Percentiles rank a stretch among this genome's conserved stretches.
phyloP scores from a whole-genome alignment of 495 filamentous ascomycete genomes.

The Staphylotrichum tortipilum region DNA sequence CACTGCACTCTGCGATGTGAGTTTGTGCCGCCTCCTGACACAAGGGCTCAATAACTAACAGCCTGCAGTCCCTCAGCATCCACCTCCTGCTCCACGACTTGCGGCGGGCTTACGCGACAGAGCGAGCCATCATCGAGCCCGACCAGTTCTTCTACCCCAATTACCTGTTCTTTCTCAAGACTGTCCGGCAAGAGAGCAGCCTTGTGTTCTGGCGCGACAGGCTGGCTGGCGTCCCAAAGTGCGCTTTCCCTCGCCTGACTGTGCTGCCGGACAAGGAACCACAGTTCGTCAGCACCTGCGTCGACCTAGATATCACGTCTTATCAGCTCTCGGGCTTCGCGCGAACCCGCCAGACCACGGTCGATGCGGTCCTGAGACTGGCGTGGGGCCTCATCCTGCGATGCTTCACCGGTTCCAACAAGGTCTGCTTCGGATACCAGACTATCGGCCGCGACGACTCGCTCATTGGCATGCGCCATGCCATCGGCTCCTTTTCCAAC shows the following conservation, averaged over 20 bases:
- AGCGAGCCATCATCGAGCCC: conserved; percentile 20
- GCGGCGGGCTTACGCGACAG: conserved; percentile 31
- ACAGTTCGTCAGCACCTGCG: conserved; percentile 25
- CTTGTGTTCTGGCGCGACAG: conserved; percentile 37
- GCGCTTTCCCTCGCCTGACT: conserved; percentile 33
- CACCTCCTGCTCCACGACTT: conserved; percentile 36
- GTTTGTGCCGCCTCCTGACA: neutral
- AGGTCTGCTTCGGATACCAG: conserved; percentile 38
- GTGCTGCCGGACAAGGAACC: conserved; percentile 10
- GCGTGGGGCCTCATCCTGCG: conserved; percentile 39
- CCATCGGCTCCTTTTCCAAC: conserved; percentile 38
- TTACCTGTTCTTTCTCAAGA: conserved; percentile 31
- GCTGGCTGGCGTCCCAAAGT: conserved; percentile 26
- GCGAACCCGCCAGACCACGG: conserved; percentile 22
- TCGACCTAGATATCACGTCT: conserved; percentile 31
- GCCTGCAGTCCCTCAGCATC: conserved; percentile 30
- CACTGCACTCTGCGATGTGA: conserved; percentile 36
- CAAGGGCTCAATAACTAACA: neutral
- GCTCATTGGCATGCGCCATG: conserved; percentile 26
- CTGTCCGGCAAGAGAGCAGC: conserved; percentile 22
- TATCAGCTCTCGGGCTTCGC: conserved; percentile 31
- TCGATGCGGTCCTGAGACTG: conserved; percentile 35
- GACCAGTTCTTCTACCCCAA: conserved; percentile 30
- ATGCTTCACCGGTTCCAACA: conserved; percentile 32
- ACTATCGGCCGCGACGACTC: conserved; percentile 35